These are phyloP conservation scores for Populus ilicifolia DNA, from an alignment of 345 rosid species.

Conservation along the genomic window DNA sequence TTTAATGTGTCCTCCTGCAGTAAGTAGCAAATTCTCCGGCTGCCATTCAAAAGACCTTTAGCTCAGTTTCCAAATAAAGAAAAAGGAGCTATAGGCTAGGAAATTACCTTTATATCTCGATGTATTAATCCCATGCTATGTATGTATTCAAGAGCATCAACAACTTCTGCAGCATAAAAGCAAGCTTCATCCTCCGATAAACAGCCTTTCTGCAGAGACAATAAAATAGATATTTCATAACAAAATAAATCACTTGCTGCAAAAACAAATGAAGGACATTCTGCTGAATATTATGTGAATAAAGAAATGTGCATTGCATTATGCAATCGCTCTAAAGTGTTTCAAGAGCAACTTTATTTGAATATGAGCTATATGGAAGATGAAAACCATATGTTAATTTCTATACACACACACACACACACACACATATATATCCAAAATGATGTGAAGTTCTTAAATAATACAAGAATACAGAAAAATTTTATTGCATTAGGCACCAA, in stretches of 20 bases:
- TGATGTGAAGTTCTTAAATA: background rate
- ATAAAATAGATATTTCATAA: slow-evolving; percentile 11
- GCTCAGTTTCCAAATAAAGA: slow-evolving; percentile 15
- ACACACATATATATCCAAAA: background rate
- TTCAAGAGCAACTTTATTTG: slow-evolving; percentile 1
- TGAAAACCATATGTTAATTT: background rate
- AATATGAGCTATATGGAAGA: background rate
- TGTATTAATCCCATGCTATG: slow-evolving; percentile 89
- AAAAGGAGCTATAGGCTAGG: background rate
- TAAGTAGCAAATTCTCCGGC: slow-evolving; percentile 93
- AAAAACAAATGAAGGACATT: background rate
- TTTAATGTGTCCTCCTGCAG: slow-evolving; percentile 80
- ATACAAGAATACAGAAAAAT: background rate
- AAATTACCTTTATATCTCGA: slow-evolving; percentile 88
- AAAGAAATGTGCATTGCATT: background rate
- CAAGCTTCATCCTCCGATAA: slow-evolving; percentile 86
- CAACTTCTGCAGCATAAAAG: slow-evolving; percentile 84
- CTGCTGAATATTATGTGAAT: background rate
- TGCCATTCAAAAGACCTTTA: slow-evolving; percentile 37
- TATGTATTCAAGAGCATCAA: slow-evolving; percentile 95
- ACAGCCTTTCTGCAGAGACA: slow-evolving; percentile 60
- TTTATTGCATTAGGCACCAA: background rate
- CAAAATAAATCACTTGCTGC: background rate
- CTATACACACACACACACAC: too few relatives aligned
- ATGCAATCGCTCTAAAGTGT: background rate